Conservation (phyloP, 2,329 filamentous ascomycete species). For the Microcyclosporella mali region DNA sequence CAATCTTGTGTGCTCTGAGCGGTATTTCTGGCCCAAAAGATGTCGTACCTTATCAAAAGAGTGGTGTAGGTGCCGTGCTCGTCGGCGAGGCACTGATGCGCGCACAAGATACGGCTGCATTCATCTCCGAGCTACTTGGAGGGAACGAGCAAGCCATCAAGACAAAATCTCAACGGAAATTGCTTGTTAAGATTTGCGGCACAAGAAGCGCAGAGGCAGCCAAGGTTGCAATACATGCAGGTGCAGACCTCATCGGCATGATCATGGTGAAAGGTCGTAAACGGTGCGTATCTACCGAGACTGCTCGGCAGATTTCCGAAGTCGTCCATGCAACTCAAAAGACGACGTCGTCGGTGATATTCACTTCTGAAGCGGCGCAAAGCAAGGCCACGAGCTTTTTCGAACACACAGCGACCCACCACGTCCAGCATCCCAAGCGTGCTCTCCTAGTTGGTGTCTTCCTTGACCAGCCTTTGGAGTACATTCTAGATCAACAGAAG, state of each 20-base stretch:
- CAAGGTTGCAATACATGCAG: conserved; percentile 70
- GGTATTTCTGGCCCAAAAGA: conserved; percentile 87
- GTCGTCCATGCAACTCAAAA: conserved; percentile 58
- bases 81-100: conserved; percentile 96
- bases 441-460: conserved; percentile 90
- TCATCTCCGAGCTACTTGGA: conserved; percentile 79
- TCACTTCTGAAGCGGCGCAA: conserved; percentile 14
- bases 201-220: conserved; percentile 79
- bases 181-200: conserved; percentile 91
- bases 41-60: conserved; percentile 77
- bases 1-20: conserved; percentile 87
- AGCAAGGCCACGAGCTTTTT: conserved; percentile 63
- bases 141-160: conserved; percentile 34
- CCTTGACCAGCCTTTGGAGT: conserved; percentile 77
- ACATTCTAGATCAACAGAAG: conserved; percentile 72
- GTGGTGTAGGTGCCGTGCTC: conserved; percentile 85
- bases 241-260: conserved; percentile 88
- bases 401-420: conserved; percentile 44
- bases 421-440: conserved; percentile 49
- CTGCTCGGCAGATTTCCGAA: conserved; percentile 72
- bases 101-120: conserved; percentile 70
- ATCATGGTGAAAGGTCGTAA: conserved; percentile 78
- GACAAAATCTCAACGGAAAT: conserved; percentile 28
- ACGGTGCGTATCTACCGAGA: conserved; percentile 71
- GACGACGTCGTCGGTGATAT: conserved; percentile 21